Evolutionary conservation across 345 rosid species (phyloP).

Genomic region (Sisymbrium altissimum): DNA sequence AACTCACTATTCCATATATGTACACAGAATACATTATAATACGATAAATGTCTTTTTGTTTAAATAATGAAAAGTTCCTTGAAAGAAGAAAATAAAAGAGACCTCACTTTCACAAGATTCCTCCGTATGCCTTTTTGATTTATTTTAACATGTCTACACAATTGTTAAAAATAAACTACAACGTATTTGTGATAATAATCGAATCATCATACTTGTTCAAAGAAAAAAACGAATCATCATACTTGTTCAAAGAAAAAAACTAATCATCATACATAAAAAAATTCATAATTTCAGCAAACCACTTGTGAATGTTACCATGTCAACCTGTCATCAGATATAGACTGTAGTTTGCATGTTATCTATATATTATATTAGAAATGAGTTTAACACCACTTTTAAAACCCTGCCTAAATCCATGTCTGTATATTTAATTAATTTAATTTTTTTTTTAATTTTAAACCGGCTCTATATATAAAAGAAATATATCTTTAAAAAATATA

Average conservation of each 20-base stretch:
- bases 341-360: neutral
- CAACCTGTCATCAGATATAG: neutral
- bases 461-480: too few species aligned
- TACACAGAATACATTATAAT: conserved; percentile 1
- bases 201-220: neutral
- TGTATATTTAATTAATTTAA: too few species aligned
- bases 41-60: conserved; percentile 1
- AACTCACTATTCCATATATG: conserved; percentile 29
- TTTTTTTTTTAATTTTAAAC: too few species aligned
- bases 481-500: too few species aligned
- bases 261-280: neutral
- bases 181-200: neutral
- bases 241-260: too few species aligned
- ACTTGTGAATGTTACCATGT: neutral
- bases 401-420: too few species aligned
- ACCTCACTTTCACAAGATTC: conserved; percentile 54
- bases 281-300: neutral
- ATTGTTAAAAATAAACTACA: neutral
- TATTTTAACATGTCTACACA: neutral
- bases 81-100: conserved; percentile 37
- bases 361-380: too few species aligned
- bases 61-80: conserved; percentile 19
- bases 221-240: too few species aligned
- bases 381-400: too few species aligned
- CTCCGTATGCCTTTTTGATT: conserved; percentile 9